Conservation (phyloP, 495 filamentous ascomycete genomes). For the Hypoxylon lienhwacheense region DNA sequence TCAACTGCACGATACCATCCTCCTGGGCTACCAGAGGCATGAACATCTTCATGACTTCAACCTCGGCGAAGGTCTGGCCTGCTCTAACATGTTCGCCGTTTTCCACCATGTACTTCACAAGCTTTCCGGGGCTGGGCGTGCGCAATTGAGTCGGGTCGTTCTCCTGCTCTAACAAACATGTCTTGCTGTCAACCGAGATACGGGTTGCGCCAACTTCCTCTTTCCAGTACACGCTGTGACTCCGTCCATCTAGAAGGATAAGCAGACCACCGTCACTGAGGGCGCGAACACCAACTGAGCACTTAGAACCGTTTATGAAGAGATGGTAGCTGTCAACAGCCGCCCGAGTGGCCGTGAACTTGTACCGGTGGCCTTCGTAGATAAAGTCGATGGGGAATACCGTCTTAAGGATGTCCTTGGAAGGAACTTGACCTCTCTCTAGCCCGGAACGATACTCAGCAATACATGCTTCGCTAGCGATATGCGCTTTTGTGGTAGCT, state of each 20-base stretch:
- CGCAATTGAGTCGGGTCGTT: conserved; percentile 98
- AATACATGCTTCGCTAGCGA: conserved; percentile 84
- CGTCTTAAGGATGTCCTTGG: conserved; percentile 95
- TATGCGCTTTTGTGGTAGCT: conserved; percentile 92
- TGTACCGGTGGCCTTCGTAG: conserved; percentile 93
- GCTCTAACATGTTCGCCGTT: conserved; percentile 94
- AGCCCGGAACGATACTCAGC: conserved; percentile 83
- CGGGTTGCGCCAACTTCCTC: conserved; percentile 95
- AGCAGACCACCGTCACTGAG: conserved; percentile 94
- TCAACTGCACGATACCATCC: conserved; percentile 94
- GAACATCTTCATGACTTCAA: conserved; percentile 99
- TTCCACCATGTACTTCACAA: conserved; percentile 97
- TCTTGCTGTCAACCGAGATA: conserved; percentile 96
- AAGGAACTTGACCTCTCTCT: conserved; percentile 96
- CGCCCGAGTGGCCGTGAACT: conserved; percentile 95
- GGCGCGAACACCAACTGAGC: conserved; percentile 87
- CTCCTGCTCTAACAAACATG: conserved; percentile 96
- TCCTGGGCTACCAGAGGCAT: conserved; percentile 98
- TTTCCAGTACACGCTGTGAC: conserved; percentile 99
- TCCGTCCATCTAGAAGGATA: conserved; percentile 82
- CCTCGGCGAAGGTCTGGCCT: conserved; percentile 92
- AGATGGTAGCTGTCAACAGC: conserved; percentile 94
- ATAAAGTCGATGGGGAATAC: conserved; percentile 99
- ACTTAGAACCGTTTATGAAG: conserved; percentile 99
- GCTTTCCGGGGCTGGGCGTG: conserved; percentile 92